A percentile compares a stretch with the other conserved stretches of the same genome.
Conservation (phyloP, 768 basidiomycete genomes). For the Mrakia gelida region DNA sequence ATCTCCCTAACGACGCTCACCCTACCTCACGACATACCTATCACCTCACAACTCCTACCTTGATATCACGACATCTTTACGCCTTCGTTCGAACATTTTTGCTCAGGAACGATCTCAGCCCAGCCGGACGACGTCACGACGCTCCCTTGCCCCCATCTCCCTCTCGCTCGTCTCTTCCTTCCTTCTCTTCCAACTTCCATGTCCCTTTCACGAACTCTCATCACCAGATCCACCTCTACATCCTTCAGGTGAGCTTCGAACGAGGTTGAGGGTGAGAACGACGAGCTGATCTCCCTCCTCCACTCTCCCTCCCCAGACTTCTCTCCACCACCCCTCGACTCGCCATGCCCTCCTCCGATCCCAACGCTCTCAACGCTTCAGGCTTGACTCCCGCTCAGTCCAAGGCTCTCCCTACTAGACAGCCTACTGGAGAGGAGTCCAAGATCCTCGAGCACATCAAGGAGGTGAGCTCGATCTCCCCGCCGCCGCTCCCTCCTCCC, state of each 20-base stretch:
- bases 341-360: constrained; percentile 22
- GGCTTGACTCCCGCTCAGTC: constrained; percentile 10
- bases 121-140: not conserved
- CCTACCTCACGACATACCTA: not conserved
- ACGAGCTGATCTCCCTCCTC: not conserved
- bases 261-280: not conserved
- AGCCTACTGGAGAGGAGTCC: constrained; percentile 14
- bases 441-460: constrained; percentile 15
- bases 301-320: not conserved
- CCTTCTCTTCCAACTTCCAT: not conserved
- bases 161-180: not conserved
- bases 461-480: constrained; percentile 17
- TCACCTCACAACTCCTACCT: not conserved
- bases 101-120: not conserved
- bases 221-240: not conserved
- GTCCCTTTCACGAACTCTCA: not conserved
- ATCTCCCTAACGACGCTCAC: not conserved
- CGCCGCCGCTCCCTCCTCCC: not conserved
- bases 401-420: constrained; percentile 21
- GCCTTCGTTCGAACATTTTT: too few species aligned
- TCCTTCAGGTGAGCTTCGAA: not conserved
- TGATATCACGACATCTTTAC: not conserved
- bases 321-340: not conserved
- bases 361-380: constrained; percentile 15
- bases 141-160: not conserved